Percentiles rank a stretch among this genome's conserved stretches.
phyloP scores from a whole-genome alignment of 176 grass and related monocot species.

The Melocanna baccifera region DNA sequence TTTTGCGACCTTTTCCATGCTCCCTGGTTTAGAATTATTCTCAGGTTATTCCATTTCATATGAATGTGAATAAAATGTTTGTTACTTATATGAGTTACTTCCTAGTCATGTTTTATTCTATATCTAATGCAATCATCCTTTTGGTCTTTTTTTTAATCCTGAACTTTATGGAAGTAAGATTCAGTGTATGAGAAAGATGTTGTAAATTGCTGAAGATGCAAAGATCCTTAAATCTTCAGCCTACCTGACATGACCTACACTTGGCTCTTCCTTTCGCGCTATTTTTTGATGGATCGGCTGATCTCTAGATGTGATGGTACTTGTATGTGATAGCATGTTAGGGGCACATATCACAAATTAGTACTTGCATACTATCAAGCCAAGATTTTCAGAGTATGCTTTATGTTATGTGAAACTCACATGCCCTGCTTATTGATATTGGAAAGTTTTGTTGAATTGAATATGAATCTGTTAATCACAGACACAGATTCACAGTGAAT shows the following conservation, averaged over 20 bases:
- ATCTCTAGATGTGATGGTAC: neutral
- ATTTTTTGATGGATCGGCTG: neutral
- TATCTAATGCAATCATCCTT: neutral
- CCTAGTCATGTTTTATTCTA: neutral
- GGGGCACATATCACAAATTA: neutral
- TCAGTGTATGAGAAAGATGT: neutral
- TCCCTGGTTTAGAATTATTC: neutral
- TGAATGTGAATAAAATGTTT: neutral
- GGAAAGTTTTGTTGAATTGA: neutral
- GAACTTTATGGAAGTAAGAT: neutral
- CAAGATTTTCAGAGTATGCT: constrained; percentile 9
- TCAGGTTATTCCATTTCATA: neutral
- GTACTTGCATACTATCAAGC: neutral
- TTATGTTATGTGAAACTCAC: neutral
- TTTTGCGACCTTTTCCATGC: neutral
- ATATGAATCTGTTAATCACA: neutral
- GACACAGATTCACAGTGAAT: no score
- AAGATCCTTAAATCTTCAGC: neutral
- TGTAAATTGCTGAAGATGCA: neutral
- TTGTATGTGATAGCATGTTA: neutral
- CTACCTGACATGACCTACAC: neutral
- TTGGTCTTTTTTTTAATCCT: neutral
- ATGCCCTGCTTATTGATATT: neutral
- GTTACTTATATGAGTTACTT: neutral
- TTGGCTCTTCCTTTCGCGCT: neutral